Base-by-base conservation (phyloP, 176 grass and related monocot species). In the Oropetium thomaeum region DNA sequence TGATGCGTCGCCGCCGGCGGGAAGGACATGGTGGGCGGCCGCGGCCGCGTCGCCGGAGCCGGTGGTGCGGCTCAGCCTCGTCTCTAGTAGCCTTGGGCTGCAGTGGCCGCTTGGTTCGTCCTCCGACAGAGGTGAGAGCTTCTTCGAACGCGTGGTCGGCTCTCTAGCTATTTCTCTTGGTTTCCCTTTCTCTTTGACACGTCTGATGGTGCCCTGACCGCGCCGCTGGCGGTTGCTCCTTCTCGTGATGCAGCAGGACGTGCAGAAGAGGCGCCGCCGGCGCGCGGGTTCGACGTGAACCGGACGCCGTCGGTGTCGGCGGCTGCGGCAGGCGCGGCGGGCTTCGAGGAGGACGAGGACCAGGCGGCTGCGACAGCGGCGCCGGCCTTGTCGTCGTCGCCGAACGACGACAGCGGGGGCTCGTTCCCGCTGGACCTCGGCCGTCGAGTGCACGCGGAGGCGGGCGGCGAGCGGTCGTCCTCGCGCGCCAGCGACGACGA, bases 201-300 rank as follows among this genome's bases (percentile, higher is more conserved):
- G 70, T 15, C 20, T 23, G 5, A 19, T 26, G 51, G 29, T 47
- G 29, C 30, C 38, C 5, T 61, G 60, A 69, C 31, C 12, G 3
- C 28, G 11, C 2, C 10, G 59, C 7, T 14, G 66, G 40, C 1
- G 28, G n/a, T 10, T 30, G 32, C 5, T 83, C 44, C 8, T 52
- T 63, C n/a, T n/a, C 7, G 1, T 54, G 62, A n/a, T n/a, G 59
- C 55, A 14, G 72, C 62, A 90, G 87, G 69, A 26, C 80, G 73
- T 68, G 43, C 34, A 20, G 81, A 90, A 40, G 72, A n/a, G n/a
- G n/a, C n/a, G n/a, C n/a, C 65, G 42, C 57, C 67, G 12, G 23
- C 31, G 39, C 71, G 89, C 66, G 93, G 89, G 30, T 85, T 96
- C 59, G 87, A 96, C 69, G 93, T 96, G 70, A 96, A 96, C 87